Evolutionary conservation across 805 yeast species (phyloP), one percentile per base, ranked within the genome.

Genomic region (Wickerhamiella dianesei): DNA sequence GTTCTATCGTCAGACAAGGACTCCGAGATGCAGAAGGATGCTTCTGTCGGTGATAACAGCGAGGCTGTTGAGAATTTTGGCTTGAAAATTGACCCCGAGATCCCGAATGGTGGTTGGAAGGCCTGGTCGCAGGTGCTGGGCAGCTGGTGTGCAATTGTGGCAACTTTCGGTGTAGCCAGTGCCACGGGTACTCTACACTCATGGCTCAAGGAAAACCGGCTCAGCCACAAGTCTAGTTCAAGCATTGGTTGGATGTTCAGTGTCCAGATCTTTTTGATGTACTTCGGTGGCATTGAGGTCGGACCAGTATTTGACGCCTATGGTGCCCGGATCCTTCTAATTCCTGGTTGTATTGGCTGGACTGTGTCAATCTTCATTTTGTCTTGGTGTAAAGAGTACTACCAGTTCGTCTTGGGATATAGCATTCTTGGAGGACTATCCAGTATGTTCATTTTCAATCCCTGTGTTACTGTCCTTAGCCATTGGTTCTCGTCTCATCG

Each of bases 201-300:
- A 0, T 79, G 75, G 56, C 68, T 80, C 2, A 61, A 75, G 3
- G 61, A 63, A 14, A 72, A 80, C 56, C 80, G 76, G 48, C 64
- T 82, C 44, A 55, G 57, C 2, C 53, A 67, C 22, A 60, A 67
- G 8, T 59, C 71, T 3, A 67, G 75, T 4, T 69, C 79, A 5
- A 61, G 74, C 2, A 67, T 79, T 3, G 74, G 82, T 1, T 82
- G 88, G 89, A 73, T 81, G 44, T 82, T 81, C 56, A 72, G 62
- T 9, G 42, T 61, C 13, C 64, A 58, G 50, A 50, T 64, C 12
- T 62, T 59, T 48, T 50, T 65, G 36, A 60, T 62, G 44, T 65
- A 63, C 51, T 55, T 63, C 22, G 60, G 76, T n/a, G 75, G 79
- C 3, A 56, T 70, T 3, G 82, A 58, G 44, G 56, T 64, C 51